Percentiles rank a stretch among this genome's conserved stretches.
Evolutionary conservation across 1,284 basidiomycete species (phyloP).

Genomic region (Marasmius tenuissimus): DNA sequence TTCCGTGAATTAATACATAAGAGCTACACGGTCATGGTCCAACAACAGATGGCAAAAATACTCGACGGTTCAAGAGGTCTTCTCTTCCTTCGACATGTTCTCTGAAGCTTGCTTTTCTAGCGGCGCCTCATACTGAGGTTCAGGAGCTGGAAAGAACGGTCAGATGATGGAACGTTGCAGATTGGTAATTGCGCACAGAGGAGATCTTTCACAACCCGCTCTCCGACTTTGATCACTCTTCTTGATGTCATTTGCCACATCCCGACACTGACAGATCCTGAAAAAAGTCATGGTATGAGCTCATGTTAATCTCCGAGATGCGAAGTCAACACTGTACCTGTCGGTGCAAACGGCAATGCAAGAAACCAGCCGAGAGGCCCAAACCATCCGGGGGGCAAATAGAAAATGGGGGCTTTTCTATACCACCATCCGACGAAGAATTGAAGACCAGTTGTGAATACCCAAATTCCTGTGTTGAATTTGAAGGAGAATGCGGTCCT

Average conservation of each 20-base stretch:
- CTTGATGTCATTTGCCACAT: constrained; percentile 91
- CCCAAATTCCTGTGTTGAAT: constrained; percentile 78
- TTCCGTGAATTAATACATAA: not conserved
- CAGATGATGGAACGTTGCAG: not conserved
- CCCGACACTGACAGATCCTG: constrained; percentile 85
- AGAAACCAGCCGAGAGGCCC: constrained; percentile 83
- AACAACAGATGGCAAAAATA: too few species aligned
- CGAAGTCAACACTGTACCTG: constrained; percentile 40
- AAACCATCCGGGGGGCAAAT: constrained; percentile 86
- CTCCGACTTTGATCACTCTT: constrained; percentile 70
- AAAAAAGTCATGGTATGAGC: not conserved
- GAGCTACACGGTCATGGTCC: not conserved
- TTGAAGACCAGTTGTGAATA: constrained; percentile 82
- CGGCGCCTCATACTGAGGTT: not conserved
- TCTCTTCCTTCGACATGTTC: not conserved
- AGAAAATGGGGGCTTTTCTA: constrained; percentile 86
- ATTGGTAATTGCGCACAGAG: constrained; percentile 25
- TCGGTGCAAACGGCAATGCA: constrained; percentile 79
- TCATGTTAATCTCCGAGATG: not conserved
- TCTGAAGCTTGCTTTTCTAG: not conserved
- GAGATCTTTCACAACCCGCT: constrained; percentile 66
- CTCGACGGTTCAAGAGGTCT: not conserved
- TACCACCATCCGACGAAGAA: constrained; percentile 89
- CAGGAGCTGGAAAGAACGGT: constrained; percentile 2
- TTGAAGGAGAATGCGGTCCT: constrained; percentile 70